phyloP scores from a whole-genome alignment of 1,284 basidiomycete genomes.

The Clitocybe nebularis region DNA sequence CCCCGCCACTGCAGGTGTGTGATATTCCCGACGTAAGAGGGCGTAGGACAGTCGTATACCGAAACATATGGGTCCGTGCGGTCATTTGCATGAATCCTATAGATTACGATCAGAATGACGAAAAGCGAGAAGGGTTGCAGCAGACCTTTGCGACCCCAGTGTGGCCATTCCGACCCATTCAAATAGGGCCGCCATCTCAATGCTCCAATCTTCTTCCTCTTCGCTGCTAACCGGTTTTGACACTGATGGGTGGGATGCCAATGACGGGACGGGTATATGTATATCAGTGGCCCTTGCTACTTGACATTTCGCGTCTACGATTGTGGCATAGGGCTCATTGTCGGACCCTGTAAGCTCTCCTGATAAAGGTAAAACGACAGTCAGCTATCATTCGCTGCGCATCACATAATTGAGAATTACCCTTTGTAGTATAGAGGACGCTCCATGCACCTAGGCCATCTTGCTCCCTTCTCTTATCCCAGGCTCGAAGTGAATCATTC shows the following conservation, averaged over 20 bases:
- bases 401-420: constrained; percentile 12
- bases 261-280: constrained; percentile 30
- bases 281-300: constrained; percentile 20
- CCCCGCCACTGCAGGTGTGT: constrained; percentile 58
- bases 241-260: constrained; percentile 21
- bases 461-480: constrained; percentile 34
- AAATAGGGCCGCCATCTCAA: constrained; percentile 42
- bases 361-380: too few species aligned
- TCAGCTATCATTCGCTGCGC: constrained; percentile 1
- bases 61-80: constrained; percentile 44
- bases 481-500: constrained; percentile 31
- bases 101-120: constrained; percentile 2
- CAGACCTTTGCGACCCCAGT: constrained; percentile 42
- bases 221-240: constrained; percentile 11
- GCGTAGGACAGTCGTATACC: constrained; percentile 41
- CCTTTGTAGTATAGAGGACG: constrained; percentile 32
- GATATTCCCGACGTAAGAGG: constrained; percentile 39
- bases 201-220: constrained; percentile 47
- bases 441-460: constrained; percentile 39
- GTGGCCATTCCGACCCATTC: constrained; percentile 70
- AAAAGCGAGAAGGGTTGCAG: constrained; percentile 2
- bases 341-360: too few species aligned
- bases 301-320: constrained; percentile 17
- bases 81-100: constrained; percentile 39
- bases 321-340: constrained; percentile 8